Evolutionary conservation across 2,329 filamentous ascomycete genomes (phyloP), one percentile per base, ranked within the genome.

Genomic region (Aspergillus cejpii): DNA sequence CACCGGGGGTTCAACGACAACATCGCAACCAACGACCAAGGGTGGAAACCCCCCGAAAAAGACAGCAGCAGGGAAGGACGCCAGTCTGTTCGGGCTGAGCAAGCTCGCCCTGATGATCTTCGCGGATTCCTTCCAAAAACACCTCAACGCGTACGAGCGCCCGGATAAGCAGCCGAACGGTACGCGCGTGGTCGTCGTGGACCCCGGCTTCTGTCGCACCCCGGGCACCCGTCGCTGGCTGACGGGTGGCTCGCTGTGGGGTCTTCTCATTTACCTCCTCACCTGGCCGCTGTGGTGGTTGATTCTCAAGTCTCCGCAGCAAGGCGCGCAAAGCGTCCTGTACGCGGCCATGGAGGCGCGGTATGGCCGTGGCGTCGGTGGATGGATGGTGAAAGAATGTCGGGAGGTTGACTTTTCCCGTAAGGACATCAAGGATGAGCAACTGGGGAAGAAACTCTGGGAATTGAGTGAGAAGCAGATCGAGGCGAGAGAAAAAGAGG

Each of bases 221-320:
- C 88, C 90, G 0, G 90, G 92, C 1, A 94, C 84, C 68, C 79
- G 87, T 36, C 78, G 89, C 46, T 97, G 89, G 84, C 72, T 98
- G 21, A 89, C 87, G 0, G 77, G 87, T 24, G 92, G 92, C 5
- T 87, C 86, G 2, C 73, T 98, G 0, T 82, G 81, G 76, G 90
- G 90, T 0, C 72, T 98, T 15, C 65, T 82, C 0, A 39, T 87
- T 14, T 98, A 98, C 66, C 64, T 95, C 6, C 36, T 84, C 8
- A 79, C 81, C 26, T 98, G 91, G 74, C 76, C 85, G 1, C 54
- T 94, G 0, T 87, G 86, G 65, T 97, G 91, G 87, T 66, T 98
- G 17, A 65, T 96, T 1, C 73, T 98, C 42, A 97, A 98, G 67
- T 90, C 85, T 26, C 79, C 89, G 0, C 70, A 82, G 41, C 83